A percentile compares a stretch with the other conserved stretches of the same genome.
Evolutionary conservation across 371 early-diverging fungal species (phyloP).

Genomic region (Mucor irregularis): DNA sequence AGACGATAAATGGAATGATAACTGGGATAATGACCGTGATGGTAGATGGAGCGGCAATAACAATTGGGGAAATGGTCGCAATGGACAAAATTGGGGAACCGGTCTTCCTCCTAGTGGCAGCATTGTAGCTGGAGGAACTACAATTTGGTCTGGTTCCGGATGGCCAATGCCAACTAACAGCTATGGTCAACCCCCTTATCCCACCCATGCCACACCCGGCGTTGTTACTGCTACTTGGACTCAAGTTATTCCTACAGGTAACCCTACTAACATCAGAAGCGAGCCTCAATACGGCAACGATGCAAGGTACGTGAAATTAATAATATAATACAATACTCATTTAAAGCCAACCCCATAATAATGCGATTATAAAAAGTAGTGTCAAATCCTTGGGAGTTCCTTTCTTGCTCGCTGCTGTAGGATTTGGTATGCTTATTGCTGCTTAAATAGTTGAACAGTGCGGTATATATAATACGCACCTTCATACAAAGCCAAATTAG

Average conservation of each 20-base stretch:
- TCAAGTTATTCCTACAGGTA: background rate
- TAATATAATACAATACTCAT: too few relatives aligned
- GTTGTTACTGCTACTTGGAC: constrained; percentile 1
- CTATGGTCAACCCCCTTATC: background rate
- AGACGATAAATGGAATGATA: background rate
- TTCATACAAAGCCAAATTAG: too few relatives aligned
- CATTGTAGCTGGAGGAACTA: background rate
- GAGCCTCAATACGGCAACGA: background rate
- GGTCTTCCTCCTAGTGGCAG: too few relatives aligned
- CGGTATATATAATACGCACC: too few relatives aligned
- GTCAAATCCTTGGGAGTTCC: background rate
- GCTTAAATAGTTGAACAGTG: background rate
- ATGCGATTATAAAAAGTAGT: too few relatives aligned
- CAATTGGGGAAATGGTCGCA: too few relatives aligned
- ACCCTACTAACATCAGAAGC: background rate
- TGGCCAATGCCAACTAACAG: background rate
- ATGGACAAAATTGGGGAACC: too few relatives aligned
- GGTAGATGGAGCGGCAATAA: background rate
- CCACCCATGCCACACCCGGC: background rate
- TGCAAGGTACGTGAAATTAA: too few relatives aligned
- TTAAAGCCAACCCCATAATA: too few relatives aligned
- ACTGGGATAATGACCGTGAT: background rate
- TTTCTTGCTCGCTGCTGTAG: background rate
- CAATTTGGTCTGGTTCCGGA: background rate
- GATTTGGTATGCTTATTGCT: background rate